A percentile compares a stretch with the other conserved stretches of the same genome.
Conservation (phyloP, 257 asterid genomes). For the Solanum habrochaites region DNA sequence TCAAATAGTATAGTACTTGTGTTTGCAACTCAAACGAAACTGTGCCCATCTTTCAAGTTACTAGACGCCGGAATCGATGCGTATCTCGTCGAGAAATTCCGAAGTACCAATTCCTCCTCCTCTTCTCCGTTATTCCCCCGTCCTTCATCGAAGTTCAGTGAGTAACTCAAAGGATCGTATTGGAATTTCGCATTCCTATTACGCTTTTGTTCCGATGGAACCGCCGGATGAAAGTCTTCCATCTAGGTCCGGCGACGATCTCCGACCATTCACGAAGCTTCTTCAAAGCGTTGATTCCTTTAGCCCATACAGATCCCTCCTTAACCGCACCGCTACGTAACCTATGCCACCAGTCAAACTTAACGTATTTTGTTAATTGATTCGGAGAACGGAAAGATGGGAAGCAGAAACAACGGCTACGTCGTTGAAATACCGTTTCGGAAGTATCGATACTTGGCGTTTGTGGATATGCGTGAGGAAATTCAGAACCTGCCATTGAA, state of each 20-base stretch:
- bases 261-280: slow-evolving; percentile 85
- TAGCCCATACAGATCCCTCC: slow-evolving; percentile 27
- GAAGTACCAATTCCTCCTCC: slow-evolving; percentile 29
- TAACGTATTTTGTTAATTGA: slow-evolving; percentile 11
- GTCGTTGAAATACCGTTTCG: slow-evolving; percentile 20
- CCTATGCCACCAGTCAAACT: slow-evolving; percentile 43
- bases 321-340: slow-evolving; percentile 11
- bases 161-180: slow-evolving; percentile 68
- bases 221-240: slow-evolving; percentile 81
- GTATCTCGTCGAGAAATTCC: slow-evolving; percentile 68
- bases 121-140: slow-evolving; percentile 37
- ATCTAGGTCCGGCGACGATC: slow-evolving; percentile 74
- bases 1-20: background rate
- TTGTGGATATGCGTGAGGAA: slow-evolving; percentile 21
- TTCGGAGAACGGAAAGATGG: slow-evolving; percentile 23
- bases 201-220: slow-evolving; percentile 56
- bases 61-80: slow-evolving; percentile 30
- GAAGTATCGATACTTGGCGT: slow-evolving; percentile 16
- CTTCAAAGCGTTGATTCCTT: slow-evolving; percentile 46
- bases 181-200: slow-evolving; percentile 27
- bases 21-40: slow-evolving; percentile 15
- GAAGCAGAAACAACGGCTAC: slow-evolving; percentile 46
- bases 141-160: slow-evolving; percentile 78
- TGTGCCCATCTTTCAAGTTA: slow-evolving; percentile 46
- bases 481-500: slow-evolving; percentile 31